Evolutionary conservation across 1,139 yeast genomes (phyloP).

Genomic region (Suhomyces ambrosiae): DNA sequence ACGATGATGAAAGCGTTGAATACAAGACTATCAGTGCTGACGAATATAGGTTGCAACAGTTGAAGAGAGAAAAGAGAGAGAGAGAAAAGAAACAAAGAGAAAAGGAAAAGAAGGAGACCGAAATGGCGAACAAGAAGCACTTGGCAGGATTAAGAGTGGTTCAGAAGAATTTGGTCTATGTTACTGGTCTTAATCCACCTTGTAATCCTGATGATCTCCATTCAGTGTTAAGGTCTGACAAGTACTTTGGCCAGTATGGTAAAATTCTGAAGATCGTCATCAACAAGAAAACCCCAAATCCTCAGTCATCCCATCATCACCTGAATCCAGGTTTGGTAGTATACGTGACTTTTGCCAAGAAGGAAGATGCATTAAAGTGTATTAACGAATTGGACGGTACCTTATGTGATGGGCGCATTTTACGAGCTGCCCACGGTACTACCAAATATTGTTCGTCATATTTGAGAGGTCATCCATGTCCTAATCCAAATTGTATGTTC

Average conservation of each 20-base stretch:
- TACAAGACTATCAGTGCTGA: slow-evolving; percentile 82
- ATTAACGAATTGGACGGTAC: slow-evolving; percentile 95
- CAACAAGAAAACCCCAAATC: slow-evolving; percentile 69
- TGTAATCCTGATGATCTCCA: slow-evolving; percentile 89
- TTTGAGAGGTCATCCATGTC: slow-evolving; percentile 93
- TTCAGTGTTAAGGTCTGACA: slow-evolving; percentile 80
- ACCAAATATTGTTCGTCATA: slow-evolving; percentile 97
- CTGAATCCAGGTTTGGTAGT: slow-evolving; percentile 86
- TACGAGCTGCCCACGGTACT: slow-evolving; percentile 96
- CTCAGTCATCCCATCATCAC: slow-evolving; percentile 39
- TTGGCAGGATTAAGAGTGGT: slow-evolving; percentile 96
- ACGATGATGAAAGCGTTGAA: slow-evolving; percentile 91
- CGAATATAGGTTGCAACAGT: slow-evolving; percentile 78
- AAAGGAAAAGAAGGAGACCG: slow-evolving; percentile 89
- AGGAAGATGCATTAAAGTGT: slow-evolving; percentile 93
- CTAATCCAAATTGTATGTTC: slow-evolving; percentile 98
- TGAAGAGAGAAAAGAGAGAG: slow-evolving; percentile 78
- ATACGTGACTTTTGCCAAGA: slow-evolving; percentile 88
- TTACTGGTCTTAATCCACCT: slow-evolving; percentile 92
- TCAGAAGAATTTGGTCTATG: slow-evolving; percentile 95
- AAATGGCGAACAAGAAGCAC: slow-evolving; percentile 86
- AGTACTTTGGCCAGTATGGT: slow-evolving; percentile 97
- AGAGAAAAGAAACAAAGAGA: slow-evolving; percentile 86
- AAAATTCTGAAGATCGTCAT: slow-evolving; percentile 92
- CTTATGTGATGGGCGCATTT: slow-evolving; percentile 81